These are phyloP conservation scores for Suillus hirtellus DNA, from an alignment of 768 basidiomycete species.

Conservation along the genomic window DNA sequence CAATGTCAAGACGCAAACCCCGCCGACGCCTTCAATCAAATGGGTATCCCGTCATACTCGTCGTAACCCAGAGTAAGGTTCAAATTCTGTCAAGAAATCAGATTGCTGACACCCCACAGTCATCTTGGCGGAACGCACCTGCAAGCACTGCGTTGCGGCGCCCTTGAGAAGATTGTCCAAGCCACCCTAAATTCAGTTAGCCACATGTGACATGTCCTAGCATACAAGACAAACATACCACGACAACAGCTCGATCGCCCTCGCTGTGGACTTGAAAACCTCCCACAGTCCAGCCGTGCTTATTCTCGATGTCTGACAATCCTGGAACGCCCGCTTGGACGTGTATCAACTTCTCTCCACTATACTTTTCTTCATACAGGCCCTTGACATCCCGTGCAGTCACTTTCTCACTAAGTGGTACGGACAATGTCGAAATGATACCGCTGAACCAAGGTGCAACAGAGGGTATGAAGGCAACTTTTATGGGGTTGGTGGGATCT, in stretches of 20 bases:
- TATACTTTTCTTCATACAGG: conserved; percentile 80
- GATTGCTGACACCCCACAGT: not conserved
- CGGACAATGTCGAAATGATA: conserved; percentile 83
- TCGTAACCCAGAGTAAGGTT: conserved; percentile 89
- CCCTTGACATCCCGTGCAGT: conserved; percentile 69
- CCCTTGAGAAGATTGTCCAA: conserved; percentile 97
- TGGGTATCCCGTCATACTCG: conserved; percentile 78
- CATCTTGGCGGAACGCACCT: conserved; percentile 55
- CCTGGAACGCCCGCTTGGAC: conserved; percentile 71
- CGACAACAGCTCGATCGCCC: conserved; percentile 91
- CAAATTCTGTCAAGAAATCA: conserved; percentile 62
- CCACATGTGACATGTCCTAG: conserved; percentile 8
- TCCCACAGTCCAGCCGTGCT: conserved; percentile 89
- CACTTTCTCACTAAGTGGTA: conserved; percentile 70
- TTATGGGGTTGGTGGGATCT: conserved; percentile 36
- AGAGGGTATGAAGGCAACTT: conserved; percentile 82
- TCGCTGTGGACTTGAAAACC: conserved; percentile 92
- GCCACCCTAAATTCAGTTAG: conserved; percentile 61
- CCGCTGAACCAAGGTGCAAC: conserved; percentile 97
- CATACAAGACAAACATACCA: conserved; percentile 50
- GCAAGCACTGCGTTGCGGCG: conserved; percentile 97
- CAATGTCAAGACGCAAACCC: not conserved
- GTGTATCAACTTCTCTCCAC: conserved; percentile 68
- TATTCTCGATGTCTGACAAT: conserved; percentile 72
- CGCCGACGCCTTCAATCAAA: conserved; percentile 18